Percentiles rank a stretch among this genome's conserved stretches.
Conservation (phyloP, 768 basidiomycete genomes). For the Auricularia auricula-judae region DNA sequence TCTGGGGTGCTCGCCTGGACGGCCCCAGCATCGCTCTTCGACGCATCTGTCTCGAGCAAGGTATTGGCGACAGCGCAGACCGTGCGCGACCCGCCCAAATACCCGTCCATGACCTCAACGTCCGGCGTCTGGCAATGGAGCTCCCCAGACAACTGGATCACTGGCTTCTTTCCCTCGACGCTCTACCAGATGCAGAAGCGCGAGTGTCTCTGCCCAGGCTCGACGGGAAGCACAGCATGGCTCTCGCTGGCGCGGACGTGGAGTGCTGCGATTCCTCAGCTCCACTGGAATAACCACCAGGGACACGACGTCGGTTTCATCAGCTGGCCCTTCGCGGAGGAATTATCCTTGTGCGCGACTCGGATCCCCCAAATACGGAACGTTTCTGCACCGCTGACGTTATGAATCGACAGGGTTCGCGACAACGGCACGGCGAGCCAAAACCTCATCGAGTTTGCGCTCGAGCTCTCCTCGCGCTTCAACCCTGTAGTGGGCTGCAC, state of each 20-base stretch:
- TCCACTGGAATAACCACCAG: constrained; percentile 35
- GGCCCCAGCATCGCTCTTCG: constrained; percentile 44
- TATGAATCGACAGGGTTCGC: constrained; percentile 34
- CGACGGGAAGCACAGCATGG: constrained; percentile 37
- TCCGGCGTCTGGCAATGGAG: constrained; percentile 23
- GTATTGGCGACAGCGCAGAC: constrained; percentile 40
- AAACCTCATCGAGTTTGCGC: constrained; percentile 48
- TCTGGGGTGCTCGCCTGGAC: constrained; percentile 2
- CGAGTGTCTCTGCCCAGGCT: constrained; percentile 32
- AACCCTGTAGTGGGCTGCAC: constrained; percentile 38
- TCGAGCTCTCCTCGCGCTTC: constrained; percentile 45
- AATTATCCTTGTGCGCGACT: constrained; percentile 41
- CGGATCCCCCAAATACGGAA: too few relatives aligned
- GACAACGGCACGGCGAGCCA: constrained; percentile 42
- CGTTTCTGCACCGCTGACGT: too few relatives aligned
- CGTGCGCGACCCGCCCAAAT: constrained; percentile 30
- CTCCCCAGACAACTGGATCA: constrained; percentile 49
- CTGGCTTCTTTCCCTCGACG: constrained; percentile 55
- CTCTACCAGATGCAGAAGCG: constrained; percentile 50
- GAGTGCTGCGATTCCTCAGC: constrained; percentile 39
- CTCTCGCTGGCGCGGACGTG: constrained; percentile 39
- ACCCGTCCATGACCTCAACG: constrained; percentile 47
- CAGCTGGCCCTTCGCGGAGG: constrained; percentile 57
- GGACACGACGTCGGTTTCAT: constrained; percentile 66
- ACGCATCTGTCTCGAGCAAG: constrained; percentile 46